Conservation (phyloP, 2,329 filamentous ascomycete genomes). For the Fusarium robinianum region DNA sequence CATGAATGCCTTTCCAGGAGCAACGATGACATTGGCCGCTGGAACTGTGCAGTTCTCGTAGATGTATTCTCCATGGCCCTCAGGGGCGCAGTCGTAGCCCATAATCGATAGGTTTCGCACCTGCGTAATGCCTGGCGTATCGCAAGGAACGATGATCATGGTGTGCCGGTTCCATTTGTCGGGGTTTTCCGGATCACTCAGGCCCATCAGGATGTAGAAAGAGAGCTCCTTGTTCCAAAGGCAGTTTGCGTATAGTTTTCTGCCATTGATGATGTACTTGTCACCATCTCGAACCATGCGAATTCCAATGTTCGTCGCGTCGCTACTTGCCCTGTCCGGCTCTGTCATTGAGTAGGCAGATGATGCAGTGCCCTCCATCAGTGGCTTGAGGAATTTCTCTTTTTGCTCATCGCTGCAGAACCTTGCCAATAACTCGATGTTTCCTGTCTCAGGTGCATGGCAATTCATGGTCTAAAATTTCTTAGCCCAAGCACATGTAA, state of each 20-base stretch:
- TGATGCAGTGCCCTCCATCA: constrained; percentile 79
- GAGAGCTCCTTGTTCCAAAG: constrained; percentile 85
- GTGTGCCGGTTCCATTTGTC: constrained; percentile 85
- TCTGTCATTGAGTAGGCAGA: constrained; percentile 90
- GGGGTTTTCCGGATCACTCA: constrained; percentile 72
- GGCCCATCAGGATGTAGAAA: constrained; percentile 92
- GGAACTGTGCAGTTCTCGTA: constrained; percentile 88
- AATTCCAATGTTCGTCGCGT: constrained; percentile 86
- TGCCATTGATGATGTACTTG: constrained; percentile 82
- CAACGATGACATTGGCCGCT: constrained; percentile 14
- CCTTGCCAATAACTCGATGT: constrained; percentile 88
- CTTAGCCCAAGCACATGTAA: not conserved
- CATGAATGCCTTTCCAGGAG: constrained; percentile 8
- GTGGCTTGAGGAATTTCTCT: constrained; percentile 73
- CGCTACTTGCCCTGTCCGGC: constrained; percentile 77
- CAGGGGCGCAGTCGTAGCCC: constrained; percentile 90
- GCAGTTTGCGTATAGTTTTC: constrained; percentile 97
- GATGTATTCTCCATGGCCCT: constrained; percentile 86
- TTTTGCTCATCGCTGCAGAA: constrained; percentile 83
- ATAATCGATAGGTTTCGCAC: constrained; percentile 87
- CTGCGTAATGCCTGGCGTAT: constrained; percentile 78
- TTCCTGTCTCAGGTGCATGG: constrained; percentile 83
- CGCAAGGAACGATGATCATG: constrained; percentile 79
- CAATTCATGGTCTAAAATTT: constrained; percentile 80
- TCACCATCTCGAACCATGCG: constrained; percentile 77